Evolutionary conservation across 78 protist species (phyloP).

Genomic region (Dictyostelium firmibasis): DNA sequence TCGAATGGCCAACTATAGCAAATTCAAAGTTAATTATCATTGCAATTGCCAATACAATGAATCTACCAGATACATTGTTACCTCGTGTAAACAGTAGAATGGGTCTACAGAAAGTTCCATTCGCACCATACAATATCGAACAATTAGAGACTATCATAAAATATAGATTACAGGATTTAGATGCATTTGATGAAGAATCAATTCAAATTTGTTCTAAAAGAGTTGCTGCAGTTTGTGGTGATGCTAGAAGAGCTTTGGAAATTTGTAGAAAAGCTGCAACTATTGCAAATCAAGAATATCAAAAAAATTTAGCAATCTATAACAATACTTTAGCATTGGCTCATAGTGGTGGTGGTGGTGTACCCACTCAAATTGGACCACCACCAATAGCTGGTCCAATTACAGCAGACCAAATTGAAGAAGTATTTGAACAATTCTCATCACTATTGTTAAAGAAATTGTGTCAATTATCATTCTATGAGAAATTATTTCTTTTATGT

Average conservation of each 20-base stretch:
- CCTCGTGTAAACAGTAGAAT: conserved; percentile 62
- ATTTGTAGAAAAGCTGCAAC: conserved; percentile 64
- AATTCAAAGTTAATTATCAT: conserved; percentile 47
- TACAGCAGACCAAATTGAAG: conserved; percentile 30
- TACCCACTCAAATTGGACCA: neutral
- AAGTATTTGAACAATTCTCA: conserved; percentile 13
- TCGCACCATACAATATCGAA: conserved; percentile 5
- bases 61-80: conserved; percentile 56
- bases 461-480: neutral
- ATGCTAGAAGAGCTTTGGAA: conserved; percentile 77
- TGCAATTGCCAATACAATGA: conserved; percentile 82
- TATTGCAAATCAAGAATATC: conserved; percentile 13
- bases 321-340: neutral
- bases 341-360: neutral
- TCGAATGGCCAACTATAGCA: conserved; percentile 84
- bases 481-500: conserved; percentile 32
- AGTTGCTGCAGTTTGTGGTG: conserved; percentile 76
- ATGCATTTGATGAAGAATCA: conserved; percentile 72
- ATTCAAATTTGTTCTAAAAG: conserved; percentile 40
- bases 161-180: conserved; percentile 55
- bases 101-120: conserved; percentile 40
- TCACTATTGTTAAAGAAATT: neutral
- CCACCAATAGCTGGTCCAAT: neutral
- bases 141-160: conserved; percentile 37
- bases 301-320: neutral